Percentiles rank a stretch among this genome's conserved stretches.
phyloP scores from a whole-genome alignment of 2,329 filamentous ascomycete genomes.

The Ophiostoma tasmaniense region DNA sequence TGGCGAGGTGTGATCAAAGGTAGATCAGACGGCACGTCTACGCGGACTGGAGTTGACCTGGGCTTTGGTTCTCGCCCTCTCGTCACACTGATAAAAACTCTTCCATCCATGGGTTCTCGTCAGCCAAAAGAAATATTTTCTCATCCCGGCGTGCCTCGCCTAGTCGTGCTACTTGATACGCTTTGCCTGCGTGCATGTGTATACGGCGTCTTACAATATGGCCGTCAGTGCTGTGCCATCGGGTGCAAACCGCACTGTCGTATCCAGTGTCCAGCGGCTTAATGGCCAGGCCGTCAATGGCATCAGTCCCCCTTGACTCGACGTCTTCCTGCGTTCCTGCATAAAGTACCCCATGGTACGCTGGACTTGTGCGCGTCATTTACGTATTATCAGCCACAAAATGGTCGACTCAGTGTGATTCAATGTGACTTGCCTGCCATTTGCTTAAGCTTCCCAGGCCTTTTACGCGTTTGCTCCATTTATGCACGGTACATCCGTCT shows the following conservation, averaged over 20 bases:
- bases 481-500: not conserved
- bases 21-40: not conserved
- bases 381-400: not conserved
- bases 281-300: not conserved
- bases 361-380: not conserved
- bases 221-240: not conserved
- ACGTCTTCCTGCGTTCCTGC: not conserved
- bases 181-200: not conserved
- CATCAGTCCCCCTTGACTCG: not conserved
- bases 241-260: not conserved
- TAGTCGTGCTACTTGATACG: not conserved
- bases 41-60: not conserved
- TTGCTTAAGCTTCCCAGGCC: not conserved
- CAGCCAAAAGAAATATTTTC: not conserved
- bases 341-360: not conserved
- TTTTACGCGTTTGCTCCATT: slow-evolving; percentile 1
- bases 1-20: not conserved
- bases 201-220: not conserved
- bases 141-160: not conserved
- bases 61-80: not conserved
- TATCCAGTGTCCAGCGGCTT: not conserved
- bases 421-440: not conserved
- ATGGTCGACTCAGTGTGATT: not conserved
- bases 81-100: not conserved
- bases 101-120: not conserved